Evolutionary conservation across 306 rosid genomes (phyloP).

Genomic region (Vigna reflexopilosa): DNA sequence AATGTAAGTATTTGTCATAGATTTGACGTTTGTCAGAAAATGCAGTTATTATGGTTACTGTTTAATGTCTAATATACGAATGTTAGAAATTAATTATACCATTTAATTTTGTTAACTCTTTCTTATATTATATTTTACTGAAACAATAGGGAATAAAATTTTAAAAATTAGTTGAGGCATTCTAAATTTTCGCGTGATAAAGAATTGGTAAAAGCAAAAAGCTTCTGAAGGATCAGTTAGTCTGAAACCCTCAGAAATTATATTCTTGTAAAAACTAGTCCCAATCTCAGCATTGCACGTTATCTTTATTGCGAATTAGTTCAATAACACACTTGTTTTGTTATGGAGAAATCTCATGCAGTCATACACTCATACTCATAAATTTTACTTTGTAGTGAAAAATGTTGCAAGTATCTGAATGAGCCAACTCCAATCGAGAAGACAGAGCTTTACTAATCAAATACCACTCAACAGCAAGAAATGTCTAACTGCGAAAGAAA

Average conservation of each 20-base stretch:
- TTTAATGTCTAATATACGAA: neutral
- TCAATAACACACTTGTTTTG: neutral
- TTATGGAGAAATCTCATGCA: neutral
- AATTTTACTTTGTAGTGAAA: neutral
- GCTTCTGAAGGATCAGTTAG: neutral
- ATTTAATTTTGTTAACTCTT: neutral
- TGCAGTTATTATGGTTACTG: neutral
- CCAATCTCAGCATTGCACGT: neutral
- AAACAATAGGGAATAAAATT: neutral
- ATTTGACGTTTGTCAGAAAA: constrained; percentile 25
- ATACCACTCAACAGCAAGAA: constrained; percentile 25
- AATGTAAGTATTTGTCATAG: constrained; percentile 35
- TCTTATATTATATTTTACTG: neutral
- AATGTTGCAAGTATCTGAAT: neutral
- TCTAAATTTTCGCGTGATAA: neutral
- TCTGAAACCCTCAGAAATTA: neutral
- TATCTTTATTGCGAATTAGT: neutral
- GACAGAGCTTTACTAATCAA: constrained; percentile 21
- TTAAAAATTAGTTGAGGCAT: neutral
- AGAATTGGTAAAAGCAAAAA: neutral
- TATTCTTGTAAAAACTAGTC: neutral
- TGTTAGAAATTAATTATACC: too few species aligned
- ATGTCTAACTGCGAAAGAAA: neutral
- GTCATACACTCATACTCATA: neutral
- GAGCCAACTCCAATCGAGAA: constrained; percentile 6